Evolutionary conservation across 176 grass and related monocot species (phyloP).

Genomic region (Areca catechu): DNA sequence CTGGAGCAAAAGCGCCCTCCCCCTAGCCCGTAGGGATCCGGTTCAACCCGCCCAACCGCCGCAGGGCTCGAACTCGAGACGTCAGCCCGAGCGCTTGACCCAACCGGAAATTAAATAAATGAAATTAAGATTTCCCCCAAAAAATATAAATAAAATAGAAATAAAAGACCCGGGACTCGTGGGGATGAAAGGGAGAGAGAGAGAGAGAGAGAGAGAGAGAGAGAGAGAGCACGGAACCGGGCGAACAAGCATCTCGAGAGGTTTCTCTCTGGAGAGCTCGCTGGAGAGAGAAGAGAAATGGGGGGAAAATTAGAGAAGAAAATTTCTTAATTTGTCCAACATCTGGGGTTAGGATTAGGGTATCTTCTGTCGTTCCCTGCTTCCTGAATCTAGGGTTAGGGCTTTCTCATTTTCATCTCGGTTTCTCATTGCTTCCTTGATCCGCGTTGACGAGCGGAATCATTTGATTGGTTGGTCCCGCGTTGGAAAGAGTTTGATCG

Average conservation of each 20-base stretch:
- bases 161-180: neutral
- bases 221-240: neutral
- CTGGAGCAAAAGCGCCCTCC: neutral
- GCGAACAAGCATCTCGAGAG: neutral
- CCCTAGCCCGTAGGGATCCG: slow-evolving; percentile 1
- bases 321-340: too few species aligned
- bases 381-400: too few species aligned
- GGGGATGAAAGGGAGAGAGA: neutral
- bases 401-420: too few species aligned
- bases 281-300: neutral
- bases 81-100: neutral
- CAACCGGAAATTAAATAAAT: neutral
- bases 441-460: too few species aligned
- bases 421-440: too few species aligned
- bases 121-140: neutral
- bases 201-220: slow-evolving; percentile 14
- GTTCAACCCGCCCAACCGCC: slow-evolving; percentile 13
- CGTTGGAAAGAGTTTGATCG: too few species aligned
- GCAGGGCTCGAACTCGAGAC: neutral
- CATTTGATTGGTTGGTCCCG: too few species aligned
- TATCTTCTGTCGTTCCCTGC: too few species aligned
- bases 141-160: neutral
- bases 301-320: neutral
- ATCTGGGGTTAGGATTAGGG: too few species aligned
- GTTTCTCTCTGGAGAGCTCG: neutral